Conservation (phyloP, 306 rosid species). For the Acacia confusa region DNA sequence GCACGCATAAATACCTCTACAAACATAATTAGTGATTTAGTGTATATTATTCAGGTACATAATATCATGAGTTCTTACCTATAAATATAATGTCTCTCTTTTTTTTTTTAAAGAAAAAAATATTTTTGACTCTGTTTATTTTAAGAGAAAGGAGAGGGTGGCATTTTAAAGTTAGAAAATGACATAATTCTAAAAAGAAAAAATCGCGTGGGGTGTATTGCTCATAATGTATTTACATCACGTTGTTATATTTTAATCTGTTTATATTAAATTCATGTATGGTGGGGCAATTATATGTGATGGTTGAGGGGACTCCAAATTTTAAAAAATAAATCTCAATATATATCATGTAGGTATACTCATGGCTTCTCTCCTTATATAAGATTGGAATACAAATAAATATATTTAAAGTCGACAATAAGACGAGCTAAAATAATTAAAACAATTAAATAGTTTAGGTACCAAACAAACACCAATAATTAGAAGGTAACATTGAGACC, state of each 20-base stretch:
- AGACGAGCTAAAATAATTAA: neutral
- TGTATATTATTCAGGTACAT: too few relatives aligned
- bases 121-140: neutral
- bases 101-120: too few relatives aligned
- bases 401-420: too few relatives aligned
- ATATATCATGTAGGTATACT: neutral
- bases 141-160: neutral
- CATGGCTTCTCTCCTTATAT: too few relatives aligned
- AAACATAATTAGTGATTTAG: too few relatives aligned
- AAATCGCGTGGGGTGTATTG: neutral
- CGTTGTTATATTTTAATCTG: neutral
- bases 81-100: too few relatives aligned
- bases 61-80: too few relatives aligned
- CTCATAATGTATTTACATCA: too few relatives aligned
- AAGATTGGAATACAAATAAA: too few relatives aligned
- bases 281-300: neutral
- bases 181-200: neutral
- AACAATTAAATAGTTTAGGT: neutral
- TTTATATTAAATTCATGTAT: too few relatives aligned
- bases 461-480: neutral
- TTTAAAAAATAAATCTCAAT: too few relatives aligned
- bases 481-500: neutral
- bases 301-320: neutral
- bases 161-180: neutral
- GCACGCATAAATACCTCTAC: too few relatives aligned